Base-by-base conservation (phyloP, 257 asterid genomes). In the Eucommia ulmoides region DNA sequence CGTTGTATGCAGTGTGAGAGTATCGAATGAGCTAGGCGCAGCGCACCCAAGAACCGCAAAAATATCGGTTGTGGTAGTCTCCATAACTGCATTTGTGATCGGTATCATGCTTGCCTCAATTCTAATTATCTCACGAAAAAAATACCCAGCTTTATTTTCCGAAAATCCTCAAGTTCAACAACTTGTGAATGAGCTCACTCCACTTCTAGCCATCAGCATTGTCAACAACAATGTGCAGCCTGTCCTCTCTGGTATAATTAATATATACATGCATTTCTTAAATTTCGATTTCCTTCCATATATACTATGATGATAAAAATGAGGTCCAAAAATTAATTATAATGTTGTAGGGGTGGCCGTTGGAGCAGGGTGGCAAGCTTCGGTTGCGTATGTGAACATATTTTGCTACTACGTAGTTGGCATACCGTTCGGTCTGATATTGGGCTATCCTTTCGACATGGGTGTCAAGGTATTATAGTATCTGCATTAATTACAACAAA, bases 331-430 rank as follows among this genome's bases (percentile, higher is more conserved):
- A 0, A 14, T 6, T 29, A 29, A 29, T 6, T 14, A 14, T 29
- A 29, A 8, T 29, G 24, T 24, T 57, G 23, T 41, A 73, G 84
- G 84, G 7, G 79, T 68, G 25, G 79, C 79, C 2, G 65, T 70
- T 19, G 84, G 84, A 51, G 84, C 84, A 2, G 84, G 84, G 50
- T 77, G 84, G 84, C 84, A 77, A 65, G 61, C 59, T 22, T 55
- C 51, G 1, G 76, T 74, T 16, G 79, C 76, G 20, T 74, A 45
- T 62, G 51, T 77, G 2, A 74, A 72, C 25, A 52, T 57, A 7
- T 54, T 42, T 20, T 70, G 81, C 62, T 77, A 74, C 63, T 77
- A 70, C 25, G 8, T 71, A 7, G 35, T 74, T 12, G 81, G 79
- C 41, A 25, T 65, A 25, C 81, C 85, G 15, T 22, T 52, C 0